Base-by-base conservation (phyloP, 306 rosid species). In the Alnus rubra region DNA sequence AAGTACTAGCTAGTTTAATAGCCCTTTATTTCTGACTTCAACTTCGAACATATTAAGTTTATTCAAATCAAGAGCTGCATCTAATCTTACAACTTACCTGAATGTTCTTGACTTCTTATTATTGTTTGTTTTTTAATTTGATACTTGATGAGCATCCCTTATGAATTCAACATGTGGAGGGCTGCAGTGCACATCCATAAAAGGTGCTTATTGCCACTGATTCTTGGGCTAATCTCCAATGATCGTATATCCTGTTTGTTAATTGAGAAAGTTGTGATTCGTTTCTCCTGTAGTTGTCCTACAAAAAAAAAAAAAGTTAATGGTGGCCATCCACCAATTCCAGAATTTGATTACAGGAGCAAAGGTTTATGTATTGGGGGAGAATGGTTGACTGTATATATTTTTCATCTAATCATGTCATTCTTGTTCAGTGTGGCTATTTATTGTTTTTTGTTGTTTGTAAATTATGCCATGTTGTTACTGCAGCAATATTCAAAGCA, bases 401-500 rank as follows among this genome's bases (percentile, higher is more conserved):
- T 67, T 39, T 58, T 67, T 7, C 30, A 33, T 5, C 51, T 39
- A 35, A 65, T 15, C 11, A 14, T 67, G 49, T 39, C 44, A 4
- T 13, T 14, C 23, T 14, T 64, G 44, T 3, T 35, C 23, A 67
- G 23, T 39, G 51, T 37, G 71, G 50, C 71, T 9, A 39, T 37
- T n/a, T 67, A 16, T 9, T 39, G 9, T 15, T 67, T 39, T 37
- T 59, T 23, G 50, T 69, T 78, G 51, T 78, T 39, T 70, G 71
- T 72, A 18, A 14, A 39, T 73, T 69, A 53, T 23, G 51, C 58
- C 59, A 35, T 45, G 7, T 80, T 82, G 64, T 82, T 88, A 71
- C 69, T 84, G 83, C 89, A 95, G 98, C 98, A 91, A 90, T 88
- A 85, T 78, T 95, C 98, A 68, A 95, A 87, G 79, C 92, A 90